Percentiles rank a stretch among this genome's conserved stretches.
These are phyloP conservation scores for Glycine soja DNA, from an alignment of 306 rosid genomes.

Conservation along the genomic window DNA sequence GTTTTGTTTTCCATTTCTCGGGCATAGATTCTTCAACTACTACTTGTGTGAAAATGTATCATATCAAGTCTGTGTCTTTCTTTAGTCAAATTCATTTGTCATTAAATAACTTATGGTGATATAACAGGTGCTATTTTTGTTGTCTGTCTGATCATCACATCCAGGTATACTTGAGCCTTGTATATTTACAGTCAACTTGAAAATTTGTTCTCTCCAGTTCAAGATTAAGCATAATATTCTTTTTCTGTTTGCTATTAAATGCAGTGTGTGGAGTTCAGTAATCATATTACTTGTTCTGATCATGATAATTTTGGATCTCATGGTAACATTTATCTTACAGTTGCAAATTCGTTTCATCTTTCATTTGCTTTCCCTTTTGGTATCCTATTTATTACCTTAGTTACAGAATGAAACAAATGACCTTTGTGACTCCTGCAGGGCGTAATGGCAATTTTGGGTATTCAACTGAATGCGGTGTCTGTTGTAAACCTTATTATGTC, in stretches of 20 bases:
- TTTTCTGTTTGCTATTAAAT: slow-evolving; percentile 40
- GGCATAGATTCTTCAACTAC: slow-evolving; percentile 33
- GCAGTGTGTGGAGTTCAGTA: slow-evolving; percentile 91
- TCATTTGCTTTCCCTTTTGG: slow-evolving; percentile 27
- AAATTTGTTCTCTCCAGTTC: slow-evolving; percentile 18
- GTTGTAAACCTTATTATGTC: slow-evolving; percentile 96
- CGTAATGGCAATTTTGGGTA: slow-evolving; percentile 88
- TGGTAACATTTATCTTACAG: slow-evolving; percentile 61
- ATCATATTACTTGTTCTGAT: slow-evolving; percentile 84
- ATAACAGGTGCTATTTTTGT: slow-evolving; percentile 88
- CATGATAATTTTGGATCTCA: slow-evolving; percentile 91
- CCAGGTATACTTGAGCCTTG: slow-evolving; percentile 65
- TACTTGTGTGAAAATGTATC: neutral
- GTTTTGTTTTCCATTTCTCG: slow-evolving; percentile 31
- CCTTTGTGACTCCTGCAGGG: slow-evolving; percentile 72
- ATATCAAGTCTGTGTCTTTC: slow-evolving; percentile 18
- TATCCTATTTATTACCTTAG: slow-evolving; percentile 13
- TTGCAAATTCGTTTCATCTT: slow-evolving; percentile 29
- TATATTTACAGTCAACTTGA: neutral
- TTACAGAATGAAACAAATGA: slow-evolving; percentile 33
- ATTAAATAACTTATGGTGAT: slow-evolving; percentile 42
- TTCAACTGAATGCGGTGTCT: slow-evolving; percentile 96
- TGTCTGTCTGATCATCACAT: slow-evolving; percentile 83
- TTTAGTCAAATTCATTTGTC: slow-evolving; percentile 18
- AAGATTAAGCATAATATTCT: slow-evolving; percentile 2